Percentiles rank a stretch among this genome's conserved stretches.
phyloP scores from a whole-genome alignment of 1,139 yeast species.

The Taphrina communis region DNA sequence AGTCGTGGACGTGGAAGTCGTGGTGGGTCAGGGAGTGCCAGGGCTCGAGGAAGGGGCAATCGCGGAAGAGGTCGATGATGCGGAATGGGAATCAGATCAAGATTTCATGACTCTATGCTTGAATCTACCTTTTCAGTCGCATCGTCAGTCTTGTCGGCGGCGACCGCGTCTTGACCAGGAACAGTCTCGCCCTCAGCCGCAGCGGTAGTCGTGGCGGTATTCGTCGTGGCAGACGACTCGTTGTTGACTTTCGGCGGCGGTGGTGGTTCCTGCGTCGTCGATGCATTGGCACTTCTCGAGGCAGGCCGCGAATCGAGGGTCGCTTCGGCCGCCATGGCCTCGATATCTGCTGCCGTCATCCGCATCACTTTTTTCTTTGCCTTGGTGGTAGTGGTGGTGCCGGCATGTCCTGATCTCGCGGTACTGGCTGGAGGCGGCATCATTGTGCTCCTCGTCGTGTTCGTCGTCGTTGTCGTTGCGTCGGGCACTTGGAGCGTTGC shows the following conservation, averaged over 20 bases:
- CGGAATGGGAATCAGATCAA: neutral
- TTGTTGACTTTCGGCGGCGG: neutral
- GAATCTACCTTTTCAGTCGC: neutral
- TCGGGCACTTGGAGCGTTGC: slow-evolving; percentile 18
- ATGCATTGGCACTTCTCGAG: neutral
- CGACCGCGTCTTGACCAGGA: too few relatives aligned
- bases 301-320: slow-evolving; percentile 26
- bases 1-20: slow-evolving; percentile 4
- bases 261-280: neutral
- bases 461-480: neutral
- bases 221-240: neutral
- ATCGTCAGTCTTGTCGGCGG: too few relatives aligned
- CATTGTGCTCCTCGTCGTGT: too few relatives aligned
- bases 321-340: slow-evolving; percentile 36
- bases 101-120: neutral
- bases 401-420: neutral
- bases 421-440: neutral
- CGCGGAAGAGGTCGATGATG: slow-evolving; percentile 12
- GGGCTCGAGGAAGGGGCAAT: neutral
- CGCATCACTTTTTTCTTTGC: slow-evolving; percentile 25
- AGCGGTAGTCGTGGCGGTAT: too few relatives aligned
- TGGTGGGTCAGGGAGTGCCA: neutral
- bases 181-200: too few relatives aligned
- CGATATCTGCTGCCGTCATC: slow-evolving; percentile 37
- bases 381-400: neutral